Evolutionary conservation across 441 rosid species (phyloP), one percentile per base, ranked within the genome.

Genomic region (Manihot esculenta): DNA sequence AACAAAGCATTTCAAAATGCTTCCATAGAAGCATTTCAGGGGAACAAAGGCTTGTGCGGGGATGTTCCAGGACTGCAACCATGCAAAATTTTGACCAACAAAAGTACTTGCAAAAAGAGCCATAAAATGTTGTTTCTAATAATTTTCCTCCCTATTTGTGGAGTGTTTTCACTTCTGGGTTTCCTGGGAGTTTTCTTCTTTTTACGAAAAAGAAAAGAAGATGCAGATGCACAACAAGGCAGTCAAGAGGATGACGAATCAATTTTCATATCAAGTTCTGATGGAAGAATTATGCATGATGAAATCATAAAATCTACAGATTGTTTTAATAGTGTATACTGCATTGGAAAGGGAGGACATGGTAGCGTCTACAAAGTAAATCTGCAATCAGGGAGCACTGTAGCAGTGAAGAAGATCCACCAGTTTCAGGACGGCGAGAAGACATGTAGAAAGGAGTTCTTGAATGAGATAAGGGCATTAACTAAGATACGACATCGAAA

Each of bases 11-110:
- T 26, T 6, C 42, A 58, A 20, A 58, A 15, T 58, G 18, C 20
- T 35, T 3, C 81, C 13, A 9, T 50, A 12, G 68, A 59, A 26
- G 81, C 66, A 20, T 45, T 81, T 11, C 41, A 65, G 56, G 80
- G 78, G 47, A 84, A 81, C 24, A 47, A 18, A 7, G 77, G 75
- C 9, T 47, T 84, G 47, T 79, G 80, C n/a, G 87, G 87, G 21
- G 20, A 69, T 48, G 48, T 51, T 0, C 15, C 24, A 0, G 26
- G 47, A n/a, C 41, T 80, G 6, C 30, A 38, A 26, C 62, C 53
- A 0, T 83, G 81, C 56, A 2, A 30, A 21, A 1, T 1, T 44
- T 21, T 11, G 0, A n/a, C 5, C 41, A 14, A 15, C 18, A 49
- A 24, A 20, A n/a, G 21, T 50, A 50, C 20, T 20, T 17, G 7